A percentile compares a stretch with the other conserved stretches of the same genome.
Evolutionary conservation across 2,329 filamentous ascomycete species (phyloP).

Genomic region (Fusarium albosuccineum): DNA sequence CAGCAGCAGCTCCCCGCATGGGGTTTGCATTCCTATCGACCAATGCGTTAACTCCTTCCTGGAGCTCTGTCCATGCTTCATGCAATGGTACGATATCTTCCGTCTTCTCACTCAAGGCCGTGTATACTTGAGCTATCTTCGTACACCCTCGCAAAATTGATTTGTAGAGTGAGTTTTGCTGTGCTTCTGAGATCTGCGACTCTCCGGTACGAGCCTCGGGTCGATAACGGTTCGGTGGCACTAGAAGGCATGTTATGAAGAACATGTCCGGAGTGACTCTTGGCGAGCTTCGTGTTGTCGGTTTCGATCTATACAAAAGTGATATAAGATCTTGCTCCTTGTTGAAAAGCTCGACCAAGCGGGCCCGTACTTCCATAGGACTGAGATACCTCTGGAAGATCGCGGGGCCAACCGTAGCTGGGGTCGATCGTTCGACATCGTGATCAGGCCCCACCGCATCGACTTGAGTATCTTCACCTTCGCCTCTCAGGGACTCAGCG

Average conservation of each 20-base stretch:
- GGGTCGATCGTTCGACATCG: slow-evolving; percentile 52
- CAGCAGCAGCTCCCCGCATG: slow-evolving; percentile 80
- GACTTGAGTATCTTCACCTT: slow-evolving; percentile 49
- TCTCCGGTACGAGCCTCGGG: slow-evolving; percentile 87
- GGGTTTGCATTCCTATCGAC: slow-evolving; percentile 92
- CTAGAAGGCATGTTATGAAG: slow-evolving; percentile 86
- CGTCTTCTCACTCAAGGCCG: slow-evolving; percentile 60
- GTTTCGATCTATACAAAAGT: slow-evolving; percentile 86
- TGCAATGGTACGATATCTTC: slow-evolving; percentile 78
- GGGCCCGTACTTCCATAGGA: slow-evolving; percentile 84
- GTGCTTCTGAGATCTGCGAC: slow-evolving; percentile 85
- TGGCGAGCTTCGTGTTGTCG: slow-evolving; percentile 67
- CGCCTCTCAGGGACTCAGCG: slow-evolving; percentile 63
- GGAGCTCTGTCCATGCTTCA: slow-evolving; percentile 84
- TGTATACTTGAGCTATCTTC: slow-evolving; percentile 77
- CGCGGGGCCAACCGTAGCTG: slow-evolving; percentile 51
- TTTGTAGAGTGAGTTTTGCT: slow-evolving; percentile 91
- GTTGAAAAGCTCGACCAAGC: slow-evolving; percentile 83
- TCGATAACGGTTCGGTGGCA: slow-evolving; percentile 92
- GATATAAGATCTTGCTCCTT: slow-evolving; percentile 87
- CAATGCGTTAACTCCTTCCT: slow-evolving; percentile 91
- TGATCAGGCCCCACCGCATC: slow-evolving; percentile 65
- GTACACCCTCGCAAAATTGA: slow-evolving; percentile 82
- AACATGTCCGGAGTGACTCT: slow-evolving; percentile 88
- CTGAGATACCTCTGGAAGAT: slow-evolving; percentile 88